Evolutionary conservation across 1,284 basidiomycete species (phyloP), one percentile per base, ranked within the genome.

Genomic region (Dichomitus squalens): DNA sequence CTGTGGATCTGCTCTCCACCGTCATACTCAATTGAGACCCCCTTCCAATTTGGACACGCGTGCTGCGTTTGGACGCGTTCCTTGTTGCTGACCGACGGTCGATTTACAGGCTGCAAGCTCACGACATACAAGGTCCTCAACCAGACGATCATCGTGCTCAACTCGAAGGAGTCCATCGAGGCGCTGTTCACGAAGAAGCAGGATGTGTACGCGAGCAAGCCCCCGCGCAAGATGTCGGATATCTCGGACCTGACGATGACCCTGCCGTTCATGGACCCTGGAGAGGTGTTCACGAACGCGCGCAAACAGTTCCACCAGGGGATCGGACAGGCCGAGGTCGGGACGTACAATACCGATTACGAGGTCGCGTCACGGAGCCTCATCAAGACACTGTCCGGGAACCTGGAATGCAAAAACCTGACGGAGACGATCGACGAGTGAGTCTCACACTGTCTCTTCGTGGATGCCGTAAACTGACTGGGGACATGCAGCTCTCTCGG

Each of bases 101-200:
- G 14, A 38, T 44, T 33, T 20, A 20, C 18, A 51, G 49, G 38
- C 43, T 60, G 58, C 55, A 64, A 68, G 36, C 55, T 72, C 33
- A 64, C 66, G 54, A 59, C 56, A 38, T 58, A 65, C 29, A 57
- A 54, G 29, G 57, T 67, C 4, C 58, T 65, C 16, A 59, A 60
- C 53, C 50, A 56, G 46, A 58, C 59, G 14, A 49, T 67, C 50
- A 67, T 62, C 59, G 59, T 71, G 23, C 59, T 71, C 48, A 70
- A 69, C 63, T 68, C 70, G 43, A 60, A 57, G 23, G 60, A 65
- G 50, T 60, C 66, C 14, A 68, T 67, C 44, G 60, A 65, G 14
- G 68, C 70, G 43, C 50, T 72, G 20, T 67, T 72, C 58, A 59
- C 58, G 40, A 70, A 69, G 54, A 54, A 67, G 38, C 64, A 61